Evolutionary conservation across 345 rosid genomes (phyloP).

Genomic region (Citrus reticulata): DNA sequence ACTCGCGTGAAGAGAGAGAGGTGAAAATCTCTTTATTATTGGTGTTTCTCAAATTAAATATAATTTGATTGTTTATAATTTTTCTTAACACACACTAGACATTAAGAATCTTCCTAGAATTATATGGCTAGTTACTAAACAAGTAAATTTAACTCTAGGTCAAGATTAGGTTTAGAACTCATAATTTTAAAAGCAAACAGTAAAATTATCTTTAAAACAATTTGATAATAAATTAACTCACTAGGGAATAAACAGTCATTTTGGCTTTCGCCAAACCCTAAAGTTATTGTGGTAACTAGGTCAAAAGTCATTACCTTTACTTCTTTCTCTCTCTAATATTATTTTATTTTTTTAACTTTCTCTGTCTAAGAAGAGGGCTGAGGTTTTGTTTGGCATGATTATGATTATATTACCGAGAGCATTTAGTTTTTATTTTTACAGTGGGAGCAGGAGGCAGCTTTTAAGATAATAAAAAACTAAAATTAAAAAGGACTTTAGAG

Average conservation of each 20-base stretch:
- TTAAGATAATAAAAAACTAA: not conserved
- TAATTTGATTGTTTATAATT: no score
- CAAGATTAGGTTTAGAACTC: not conserved
- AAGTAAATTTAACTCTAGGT: not conserved
- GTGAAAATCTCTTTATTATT: no score
- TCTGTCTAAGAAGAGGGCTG: conserved; percentile 18
- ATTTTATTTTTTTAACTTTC: not conserved
- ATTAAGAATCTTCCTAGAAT: not conserved
- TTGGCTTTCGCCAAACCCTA: conserved; percentile 15
- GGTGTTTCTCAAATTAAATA: no score
- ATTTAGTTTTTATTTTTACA: conserved; percentile 26
- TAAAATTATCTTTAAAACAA: not conserved
- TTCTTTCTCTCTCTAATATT: not conserved
- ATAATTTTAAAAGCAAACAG: not conserved
- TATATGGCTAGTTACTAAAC: not conserved
- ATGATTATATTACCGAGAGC: conserved; percentile 42
- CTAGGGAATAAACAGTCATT: not conserved
- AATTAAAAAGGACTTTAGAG: conserved; percentile 8
- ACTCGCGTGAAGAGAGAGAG: no score
- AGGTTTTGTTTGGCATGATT: conserved; percentile 27
- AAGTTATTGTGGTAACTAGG: conserved; percentile 8
- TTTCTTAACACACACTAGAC: not conserved
- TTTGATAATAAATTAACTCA: not conserved
- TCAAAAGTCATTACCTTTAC: conserved; percentile 20
- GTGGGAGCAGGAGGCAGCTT: conserved; percentile 19